phyloP scores from a whole-genome alignment of 176 grass and related monocot genomes.

The Ananas comosus region DNA sequence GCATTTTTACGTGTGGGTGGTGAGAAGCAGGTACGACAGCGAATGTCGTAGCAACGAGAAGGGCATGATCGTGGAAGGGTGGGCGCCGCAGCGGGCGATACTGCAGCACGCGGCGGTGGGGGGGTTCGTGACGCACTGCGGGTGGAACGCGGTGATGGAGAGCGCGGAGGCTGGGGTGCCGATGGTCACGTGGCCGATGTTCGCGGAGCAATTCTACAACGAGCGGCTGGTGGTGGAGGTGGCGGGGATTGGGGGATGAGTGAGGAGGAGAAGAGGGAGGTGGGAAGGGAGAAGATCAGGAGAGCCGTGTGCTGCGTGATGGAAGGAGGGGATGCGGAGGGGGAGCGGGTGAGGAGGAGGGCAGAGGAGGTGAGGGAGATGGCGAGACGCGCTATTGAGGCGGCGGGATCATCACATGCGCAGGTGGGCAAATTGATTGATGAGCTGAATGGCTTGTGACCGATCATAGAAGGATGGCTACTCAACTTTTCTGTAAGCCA shows the following conservation, averaged over 20 bases:
- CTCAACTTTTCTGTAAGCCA: no score
- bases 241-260: background rate
- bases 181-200: background rate
- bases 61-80: background rate
- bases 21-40: background rate
- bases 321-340: background rate
- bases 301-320: background rate
- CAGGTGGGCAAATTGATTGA: no score
- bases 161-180: background rate
- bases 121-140: background rate
- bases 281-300: background rate
- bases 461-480: no score
- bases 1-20: slow-evolving; percentile 25
- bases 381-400: no score
- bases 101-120: background rate
- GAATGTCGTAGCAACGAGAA: background rate
- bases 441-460: no score
- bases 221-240: background rate
- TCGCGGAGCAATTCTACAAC: background rate
- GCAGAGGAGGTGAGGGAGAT: no score
- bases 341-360: no score
- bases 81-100: background rate
- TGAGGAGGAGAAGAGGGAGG: background rate
- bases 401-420: background rate
- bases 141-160: background rate